Evolutionary conservation across 371 early-diverging fungal genomes (phyloP).

Genomic region (Polyrhizophydium stewartii): DNA sequence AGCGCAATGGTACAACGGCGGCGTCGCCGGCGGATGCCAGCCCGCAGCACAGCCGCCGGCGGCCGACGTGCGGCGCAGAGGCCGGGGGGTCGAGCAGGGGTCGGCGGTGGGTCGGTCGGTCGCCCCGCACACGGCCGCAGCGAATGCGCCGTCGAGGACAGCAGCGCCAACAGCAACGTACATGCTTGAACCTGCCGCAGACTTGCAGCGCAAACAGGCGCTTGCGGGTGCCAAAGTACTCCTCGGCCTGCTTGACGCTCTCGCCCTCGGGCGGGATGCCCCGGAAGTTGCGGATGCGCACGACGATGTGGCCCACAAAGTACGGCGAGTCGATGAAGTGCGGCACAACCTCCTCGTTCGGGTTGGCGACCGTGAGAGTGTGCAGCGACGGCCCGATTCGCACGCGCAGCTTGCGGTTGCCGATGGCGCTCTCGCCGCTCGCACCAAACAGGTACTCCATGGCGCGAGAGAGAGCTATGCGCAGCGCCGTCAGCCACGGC

Average conservation of each 20-base stretch:
- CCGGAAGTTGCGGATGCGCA: slow-evolving; percentile 60
- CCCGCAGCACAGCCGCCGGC: too few species aligned
- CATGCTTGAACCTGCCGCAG: slow-evolving; percentile 63
- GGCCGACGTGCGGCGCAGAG: too few species aligned
- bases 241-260: slow-evolving; percentile 9
- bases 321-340: slow-evolving; percentile 54
- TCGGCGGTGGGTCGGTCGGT: too few species aligned
- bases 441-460: slow-evolving; percentile 33
- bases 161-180: slow-evolving; percentile 3
- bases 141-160: too few species aligned
- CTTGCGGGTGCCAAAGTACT: slow-evolving; percentile 51
- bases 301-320: slow-evolving; percentile 63
- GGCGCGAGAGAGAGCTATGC: too few species aligned
- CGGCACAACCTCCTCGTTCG: slow-evolving; percentile 67
- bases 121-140: too few species aligned
- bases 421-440: slow-evolving; percentile 16
- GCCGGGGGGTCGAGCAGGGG: too few species aligned
- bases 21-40: too few species aligned
- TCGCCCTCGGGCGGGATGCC: slow-evolving; percentile 46
- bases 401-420: slow-evolving; percentile 28
- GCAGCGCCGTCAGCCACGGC: too few species aligned
- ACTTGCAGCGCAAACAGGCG: slow-evolving; percentile 68
- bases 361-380: slow-evolving; percentile 29
- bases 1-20: too few species aligned
- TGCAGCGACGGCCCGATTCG: slow-evolving; percentile 37